Base-by-base conservation (phyloP, 495 filamentous ascomycete species). In the Neurospora sublineolata region DNA sequence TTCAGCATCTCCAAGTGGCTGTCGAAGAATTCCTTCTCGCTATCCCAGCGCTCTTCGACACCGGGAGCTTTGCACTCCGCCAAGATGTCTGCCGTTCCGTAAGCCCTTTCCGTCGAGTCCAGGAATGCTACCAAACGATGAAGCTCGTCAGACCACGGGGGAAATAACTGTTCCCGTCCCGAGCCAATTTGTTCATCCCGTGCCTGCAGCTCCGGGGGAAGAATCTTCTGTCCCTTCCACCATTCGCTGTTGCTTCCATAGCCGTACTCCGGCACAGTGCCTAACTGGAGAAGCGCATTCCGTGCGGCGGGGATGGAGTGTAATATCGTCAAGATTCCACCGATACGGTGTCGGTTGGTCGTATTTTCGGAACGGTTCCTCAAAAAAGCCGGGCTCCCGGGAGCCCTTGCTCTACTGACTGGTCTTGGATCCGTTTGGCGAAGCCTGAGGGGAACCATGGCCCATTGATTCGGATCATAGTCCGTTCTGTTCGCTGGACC, bases 121-220 rank as follows among this genome's bases (percentile, higher is more conserved):
- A 97, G 83, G 75, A 97, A 97, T 27, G 93, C 93, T 81, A 97
- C 87, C n/a, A 97, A 76, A 33, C 94, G 89, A 77, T 97, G 93
- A 20, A 87, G 76, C 76, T 92, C 90, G 30, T 85, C 80, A 20
- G 82, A 67, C 70, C 90, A 82, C 20, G 83, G 79, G 3, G 76
- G 72, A 4, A 12, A n/a, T 14, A 67, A 36, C 6, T 78, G 73
- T 33, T 79, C 67, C 18, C 12, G 27, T 18, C 23, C 52, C 52
- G 52, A 64, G 52, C 27, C 27, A 64, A 14, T 64, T 4, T 64
- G 27, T 12, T 79, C 80, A 18, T 83, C 83, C 44, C 84, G 75
- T n/a, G 85, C 75, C 18, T 87, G 84, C n/a, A 89, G 84, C 40
- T 86, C 87, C 12, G 88, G 85, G 3, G 83, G 80, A 40, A 85